Base-by-base conservation (phyloP, 2,329 filamentous ascomycete genomes). In the Eutypella sp. region DNA sequence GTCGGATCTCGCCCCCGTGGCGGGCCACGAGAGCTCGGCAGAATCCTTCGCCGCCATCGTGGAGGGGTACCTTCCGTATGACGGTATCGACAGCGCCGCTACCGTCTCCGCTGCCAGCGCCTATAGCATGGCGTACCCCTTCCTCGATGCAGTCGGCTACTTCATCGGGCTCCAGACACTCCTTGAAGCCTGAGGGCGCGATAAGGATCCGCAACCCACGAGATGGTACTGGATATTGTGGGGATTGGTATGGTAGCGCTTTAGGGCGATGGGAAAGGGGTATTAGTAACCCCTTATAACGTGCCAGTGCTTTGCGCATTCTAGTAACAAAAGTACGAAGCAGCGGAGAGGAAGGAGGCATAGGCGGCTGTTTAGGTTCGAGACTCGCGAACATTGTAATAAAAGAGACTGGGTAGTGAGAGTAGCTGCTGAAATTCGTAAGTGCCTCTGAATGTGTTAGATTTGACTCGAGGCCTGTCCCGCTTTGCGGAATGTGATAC, bases 31-130 rank as follows among this genome's bases (percentile, higher is more conserved):
- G 57, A 16, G 72, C 72, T 6, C 63, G 60, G 16, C 70, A 71
- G 52, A 78, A 78, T 3, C 75, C 74, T 47, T 78, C 74, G 44
- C 75, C 74, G 3, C 74, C 75, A 52, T 78, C 75, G 3, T 75
- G 70, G 8, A 79, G 61, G 10, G 75, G 74, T 3, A 73, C 67
- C 53, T 76, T 77, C 41, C 61, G 67, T 33, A 76, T 56, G 7
- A 44, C 33, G 15, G 40, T 37, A 1, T 60, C 53, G 15, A 71
- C 68, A 13, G 25, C 13, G 25, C 11, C 13, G 29, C 11, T 33
- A n/a, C 4, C 13, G 11, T 33, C 11, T 5, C 16, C 29, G 13
- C 16, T 15, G 5, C 16, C 29, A 33, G 65, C 58, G n/a, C 67
- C 66, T 3, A 72, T 52, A 2, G 73, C 72, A 15, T 67, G 66